Base-by-base conservation (phyloP, 768 basidiomycete species). In the Calocybe gangraenosa region DNA sequence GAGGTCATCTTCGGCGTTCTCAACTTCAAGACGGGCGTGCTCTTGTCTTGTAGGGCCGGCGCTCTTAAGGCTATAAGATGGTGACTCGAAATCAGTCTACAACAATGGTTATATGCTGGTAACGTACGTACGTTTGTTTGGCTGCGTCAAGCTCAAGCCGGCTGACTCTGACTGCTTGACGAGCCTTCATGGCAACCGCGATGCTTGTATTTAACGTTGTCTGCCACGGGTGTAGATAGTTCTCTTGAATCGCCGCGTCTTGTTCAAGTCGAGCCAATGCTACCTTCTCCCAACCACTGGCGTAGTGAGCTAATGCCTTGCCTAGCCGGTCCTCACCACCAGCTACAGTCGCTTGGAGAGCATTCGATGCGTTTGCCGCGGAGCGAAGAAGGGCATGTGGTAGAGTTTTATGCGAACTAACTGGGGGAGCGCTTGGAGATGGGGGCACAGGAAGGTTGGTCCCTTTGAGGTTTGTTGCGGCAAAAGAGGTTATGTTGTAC, bases 1-100 rank as follows among this genome's bases (percentile, higher is more conserved):
- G 23, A 98, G 79, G 65, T 94, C 92, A 62, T 99, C 96, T 57
- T 92, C 89, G 7, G 89, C 88, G 51, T 92, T 92, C 77, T 92
- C 89, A 8, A 92, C 88, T 54, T 94, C 91, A 17, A 96, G 81
- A 38, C 89, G 74, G 3, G 92, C 89, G 42, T 96, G 92, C 60
- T 98, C 96, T 63, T 94, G 91, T 68, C 73, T 88, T 14, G 81
- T 67, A 0, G 87, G 81, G 49, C 60, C 63, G 1, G 90, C 84
- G 35, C 66, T 81, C 77, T 96, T 96, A 55, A 96, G 65, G 11
- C 92, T 94, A 53, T 14, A 37, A 20, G 11, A n/a, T n/a, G n/a
- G 25, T 28, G 25, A 28, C 11, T 28, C 5, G 11, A 28, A 28
- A 28, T 11, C 25, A 11, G 11, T n/a, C n/a, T n/a, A n/a, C n/a